Percentiles rank a stretch among this genome's conserved stretches.
Conservation (phyloP, 2,329 filamentous ascomycete genomes). For the Sporothrix dimorphospora region DNA sequence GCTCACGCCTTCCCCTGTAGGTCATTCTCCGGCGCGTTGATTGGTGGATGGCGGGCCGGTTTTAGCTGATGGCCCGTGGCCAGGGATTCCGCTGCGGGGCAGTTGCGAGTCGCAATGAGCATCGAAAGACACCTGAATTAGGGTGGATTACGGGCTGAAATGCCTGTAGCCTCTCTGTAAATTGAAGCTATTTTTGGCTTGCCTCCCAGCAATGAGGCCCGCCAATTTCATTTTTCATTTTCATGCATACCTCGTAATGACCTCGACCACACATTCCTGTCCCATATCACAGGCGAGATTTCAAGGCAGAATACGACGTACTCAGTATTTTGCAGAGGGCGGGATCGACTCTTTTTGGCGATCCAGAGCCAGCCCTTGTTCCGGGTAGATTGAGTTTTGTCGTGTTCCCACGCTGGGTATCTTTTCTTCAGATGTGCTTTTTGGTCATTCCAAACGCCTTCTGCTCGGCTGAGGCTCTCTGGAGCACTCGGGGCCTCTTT, state of each 20-base stretch:
- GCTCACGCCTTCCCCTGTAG: neutral
- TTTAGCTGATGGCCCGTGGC: neutral
- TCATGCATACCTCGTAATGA: slow-evolving; percentile 11
- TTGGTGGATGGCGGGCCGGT: neutral
- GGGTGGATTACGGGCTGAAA: neutral
- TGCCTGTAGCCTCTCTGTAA: neutral
- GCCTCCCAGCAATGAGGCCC: neutral
- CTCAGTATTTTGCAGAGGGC: too few species aligned
- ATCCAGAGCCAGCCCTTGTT: slow-evolving; percentile 20
- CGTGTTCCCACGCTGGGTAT: neutral
- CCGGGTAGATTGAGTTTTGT: slow-evolving; percentile 22
- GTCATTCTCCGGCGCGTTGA: slow-evolving; percentile 11
- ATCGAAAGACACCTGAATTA: neutral
- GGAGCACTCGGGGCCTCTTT: neutral
- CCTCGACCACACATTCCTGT: neutral
- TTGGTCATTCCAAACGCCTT: too few species aligned
- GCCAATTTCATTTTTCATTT: neutral
- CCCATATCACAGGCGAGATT: neutral
- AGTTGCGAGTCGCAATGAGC: neutral
- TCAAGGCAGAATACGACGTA: slow-evolving; percentile 3
- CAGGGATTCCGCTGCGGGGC: neutral
- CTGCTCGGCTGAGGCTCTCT: too few species aligned
- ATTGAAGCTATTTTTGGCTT: neutral
- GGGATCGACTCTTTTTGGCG: neutral
- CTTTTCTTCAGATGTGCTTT: neutral